These are phyloP conservation scores for Aristolochia contorta DNA, from an alignment of 164 flowering plant genomes.

Conservation along the genomic window DNA sequence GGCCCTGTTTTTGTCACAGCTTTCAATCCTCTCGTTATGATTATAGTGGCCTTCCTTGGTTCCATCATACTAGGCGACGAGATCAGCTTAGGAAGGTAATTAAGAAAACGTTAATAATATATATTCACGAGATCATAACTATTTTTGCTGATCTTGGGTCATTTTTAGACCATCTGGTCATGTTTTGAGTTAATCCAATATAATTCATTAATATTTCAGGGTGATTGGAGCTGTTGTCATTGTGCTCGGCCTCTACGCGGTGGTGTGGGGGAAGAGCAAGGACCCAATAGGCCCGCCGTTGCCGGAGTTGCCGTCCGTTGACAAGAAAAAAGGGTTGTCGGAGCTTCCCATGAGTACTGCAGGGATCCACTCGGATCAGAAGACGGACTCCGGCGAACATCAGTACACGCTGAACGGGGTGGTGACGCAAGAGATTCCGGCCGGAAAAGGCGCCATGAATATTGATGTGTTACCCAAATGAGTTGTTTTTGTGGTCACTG, in stretches of 20 bases:
- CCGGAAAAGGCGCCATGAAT: background rate
- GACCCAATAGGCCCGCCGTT: constrained; percentile 12
- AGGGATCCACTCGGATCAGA: constrained; percentile 2
- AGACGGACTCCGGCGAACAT: background rate
- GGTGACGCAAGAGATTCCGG: constrained; percentile 5
- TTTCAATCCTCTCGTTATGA: constrained; percentile 77
- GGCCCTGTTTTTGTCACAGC: constrained; percentile 90
- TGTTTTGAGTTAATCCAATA: constrained; percentile 8
- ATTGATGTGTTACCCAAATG: no score
- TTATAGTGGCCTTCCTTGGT: constrained; percentile 63
- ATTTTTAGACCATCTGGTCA: background rate
- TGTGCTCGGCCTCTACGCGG: constrained; percentile 43
- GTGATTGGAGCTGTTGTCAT: constrained; percentile 43
- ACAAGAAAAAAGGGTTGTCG: constrained; percentile 12
- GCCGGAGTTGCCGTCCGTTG: background rate
- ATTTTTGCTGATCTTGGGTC: background rate
- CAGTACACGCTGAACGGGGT: background rate
- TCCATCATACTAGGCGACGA: constrained; percentile 54
- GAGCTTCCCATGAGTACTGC: constrained; percentile 28
- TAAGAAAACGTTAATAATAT: no score
- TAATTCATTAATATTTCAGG: no score
- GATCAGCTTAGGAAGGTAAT: constrained; percentile 84
- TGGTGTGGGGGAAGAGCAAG: constrained; percentile 62
- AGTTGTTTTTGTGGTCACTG: no score
- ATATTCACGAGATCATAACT: background rate